Base-by-base conservation (phyloP, 805 yeast species). In the Yamadazyma phyllophila region DNA sequence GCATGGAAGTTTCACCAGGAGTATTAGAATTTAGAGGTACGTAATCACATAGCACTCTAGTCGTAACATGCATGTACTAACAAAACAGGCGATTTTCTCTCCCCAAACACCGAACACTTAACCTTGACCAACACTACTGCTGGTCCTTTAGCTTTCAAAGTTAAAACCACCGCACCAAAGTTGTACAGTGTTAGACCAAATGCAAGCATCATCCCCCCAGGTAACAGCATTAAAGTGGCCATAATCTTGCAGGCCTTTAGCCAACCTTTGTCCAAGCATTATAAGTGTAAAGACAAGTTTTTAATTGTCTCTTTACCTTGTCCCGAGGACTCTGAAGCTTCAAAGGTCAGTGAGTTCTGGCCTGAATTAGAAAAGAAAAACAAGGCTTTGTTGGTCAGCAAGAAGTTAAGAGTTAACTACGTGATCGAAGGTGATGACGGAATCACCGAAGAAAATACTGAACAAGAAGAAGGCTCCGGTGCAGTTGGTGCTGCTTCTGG, bases 161-260 rank as follows among this genome's bases (percentile, higher is more conserved):
- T 94, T 61, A 94, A 92, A 72, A 92, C 99, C 38, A 94, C 99
- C 6, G 97, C 98, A 8, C 99, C 99, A 50, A 91, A 88, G 66
- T 74, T 88, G 66, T 85, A 91, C 74, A 88, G 96, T 66, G 98
- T 94, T 43, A 85, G 97, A 70, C 99, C 99, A 51, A 94, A 91
- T 66, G 92, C 97, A 48, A 81, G 94, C 12, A 65, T 85, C 30
- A 74, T 94, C 46, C 74, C 73, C 26, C 91, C 98, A 11, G 94
- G 95, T 30, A 78, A 80, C 53, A 65, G 82, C 17, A 67, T 83
- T 43, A 81, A 85, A 45, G 87, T 94, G 43, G 80, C 91, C 39
- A 84, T 94, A 57, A 88, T 89, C 57, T 81, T 89, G 51, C 91
- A 91, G 67, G 96, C 96, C 12, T 75, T 87, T 55, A 71, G 82